Percentiles rank a stretch among this genome's conserved stretches.
Conservation (phyloP, 78 protist species). For the Chrysochromulina parva region DNA sequence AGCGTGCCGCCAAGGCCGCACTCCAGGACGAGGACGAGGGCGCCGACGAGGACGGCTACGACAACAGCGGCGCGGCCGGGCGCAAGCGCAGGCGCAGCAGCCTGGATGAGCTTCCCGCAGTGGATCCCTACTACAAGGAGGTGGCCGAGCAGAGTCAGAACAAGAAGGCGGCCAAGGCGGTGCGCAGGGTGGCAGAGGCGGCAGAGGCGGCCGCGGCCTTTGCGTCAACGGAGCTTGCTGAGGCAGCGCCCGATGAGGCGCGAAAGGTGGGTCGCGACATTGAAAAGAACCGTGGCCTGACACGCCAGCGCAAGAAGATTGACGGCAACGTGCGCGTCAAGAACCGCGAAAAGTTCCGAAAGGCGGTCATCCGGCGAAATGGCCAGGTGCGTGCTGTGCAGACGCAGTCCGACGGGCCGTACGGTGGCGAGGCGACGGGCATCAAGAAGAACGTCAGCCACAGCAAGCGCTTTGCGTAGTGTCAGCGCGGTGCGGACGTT, state of each 20-base stretch:
- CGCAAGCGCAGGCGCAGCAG: too few species aligned
- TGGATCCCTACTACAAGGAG: neutral
- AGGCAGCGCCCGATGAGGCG: neutral
- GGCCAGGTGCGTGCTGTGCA: slow-evolving; percentile 13
- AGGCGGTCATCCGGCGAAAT: neutral
- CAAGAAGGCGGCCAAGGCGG: neutral
- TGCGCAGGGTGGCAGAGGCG: neutral
- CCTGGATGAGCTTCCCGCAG: neutral
- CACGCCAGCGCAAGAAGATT: slow-evolving; percentile 27
- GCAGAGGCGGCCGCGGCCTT: neutral
- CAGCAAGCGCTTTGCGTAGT: neutral
- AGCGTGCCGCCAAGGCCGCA: neutral
- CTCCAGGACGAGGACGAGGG: neutral
- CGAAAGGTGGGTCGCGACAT: neutral
- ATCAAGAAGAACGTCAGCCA: neutral
- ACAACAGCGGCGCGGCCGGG: neutral
- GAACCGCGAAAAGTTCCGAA: slow-evolving; percentile 25
- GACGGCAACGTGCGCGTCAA: slow-evolving; percentile 9
- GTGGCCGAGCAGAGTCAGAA: neutral
- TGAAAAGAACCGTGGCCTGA: slow-evolving; percentile 9
- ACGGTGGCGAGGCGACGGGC: slow-evolving; percentile 18
- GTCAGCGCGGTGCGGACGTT: too few species aligned
- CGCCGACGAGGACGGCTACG: neutral
- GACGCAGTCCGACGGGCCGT: neutral
- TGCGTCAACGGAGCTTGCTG: neutral